Conservation (phyloP, 108 stramenopile species). For the Fistulifera pelliculosa region DNA sequence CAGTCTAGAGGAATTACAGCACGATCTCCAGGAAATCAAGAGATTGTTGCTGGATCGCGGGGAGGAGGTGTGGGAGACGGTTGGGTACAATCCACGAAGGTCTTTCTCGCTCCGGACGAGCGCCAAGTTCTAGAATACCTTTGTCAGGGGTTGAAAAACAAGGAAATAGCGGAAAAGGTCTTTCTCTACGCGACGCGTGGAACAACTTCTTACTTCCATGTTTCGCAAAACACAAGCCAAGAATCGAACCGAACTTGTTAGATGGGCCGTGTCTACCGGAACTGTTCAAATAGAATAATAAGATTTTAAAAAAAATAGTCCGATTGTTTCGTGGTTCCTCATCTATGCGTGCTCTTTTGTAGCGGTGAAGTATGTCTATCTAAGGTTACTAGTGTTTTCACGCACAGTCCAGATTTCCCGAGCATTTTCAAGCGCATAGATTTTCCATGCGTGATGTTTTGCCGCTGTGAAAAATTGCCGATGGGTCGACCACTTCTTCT, state of each 20-base stretch:
- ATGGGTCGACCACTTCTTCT: too few relatives aligned
- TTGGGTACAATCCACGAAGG: conserved; percentile 25
- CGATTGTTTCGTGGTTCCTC: too few relatives aligned
- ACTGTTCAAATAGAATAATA: conserved; percentile 15
- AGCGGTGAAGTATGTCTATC: too few relatives aligned
- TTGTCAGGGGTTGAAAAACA: conserved; percentile 33
- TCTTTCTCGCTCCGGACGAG: conserved; percentile 36
- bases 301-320: too few relatives aligned
- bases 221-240: conserved; percentile 26
- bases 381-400: too few relatives aligned
- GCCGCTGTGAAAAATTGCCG: too few relatives aligned
- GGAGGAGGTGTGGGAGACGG: conserved; percentile 7
- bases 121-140: conserved; percentile 28
- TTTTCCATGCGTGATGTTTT: too few relatives aligned
- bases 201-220: conserved; percentile 17
- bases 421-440: too few relatives aligned
- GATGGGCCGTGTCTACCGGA: conserved; percentile 50
- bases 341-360: too few relatives aligned
- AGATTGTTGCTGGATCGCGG: conserved; percentile 25
- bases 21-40: conserved; percentile 32
- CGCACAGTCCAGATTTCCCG: too few relatives aligned
- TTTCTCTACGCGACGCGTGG: conserved; percentile 6
- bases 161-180: conserved; percentile 33
- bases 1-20: conserved; percentile 18
- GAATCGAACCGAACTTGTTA: conserved; percentile 47